Evolutionary conservation across 352 stramenopile genomes (phyloP).

Genomic region (Phytophthora brassicae): DNA sequence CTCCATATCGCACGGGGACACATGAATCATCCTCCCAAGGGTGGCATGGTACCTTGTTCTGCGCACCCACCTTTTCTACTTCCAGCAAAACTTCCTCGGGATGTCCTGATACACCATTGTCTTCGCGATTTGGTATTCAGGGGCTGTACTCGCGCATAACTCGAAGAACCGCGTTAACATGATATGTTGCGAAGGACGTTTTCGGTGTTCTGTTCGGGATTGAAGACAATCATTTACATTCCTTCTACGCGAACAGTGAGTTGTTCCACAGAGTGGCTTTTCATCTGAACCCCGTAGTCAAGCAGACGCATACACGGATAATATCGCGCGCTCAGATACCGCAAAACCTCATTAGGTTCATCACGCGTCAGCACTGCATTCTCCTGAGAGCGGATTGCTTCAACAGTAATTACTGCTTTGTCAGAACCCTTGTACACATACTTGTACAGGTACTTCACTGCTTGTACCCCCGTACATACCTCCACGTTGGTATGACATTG

Average conservation of each 20-base stretch:
- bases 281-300: neutral
- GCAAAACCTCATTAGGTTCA: neutral
- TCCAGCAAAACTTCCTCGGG: conserved; percentile 7
- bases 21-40: conserved; percentile 25
- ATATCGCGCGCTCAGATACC: neutral
- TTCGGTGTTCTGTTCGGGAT: neutral
- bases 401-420: neutral
- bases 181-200: neutral
- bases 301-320: neutral
- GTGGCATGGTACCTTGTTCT: conserved; percentile 3
- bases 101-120: conserved; percentile 25
- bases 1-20: conserved; percentile 17
- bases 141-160: conserved; percentile 6
- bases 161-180: conserved; percentile 9
- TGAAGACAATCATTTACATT: neutral
- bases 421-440: conserved; percentile 10
- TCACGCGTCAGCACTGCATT: neutral
- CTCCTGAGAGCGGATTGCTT: neutral
- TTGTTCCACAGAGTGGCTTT: conserved; percentile 11
- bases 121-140: conserved; percentile 2
- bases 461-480: neutral
- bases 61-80: conserved; percentile 5
- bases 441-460: neutral
- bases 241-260: conserved; percentile 7
- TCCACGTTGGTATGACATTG: neutral